Conservation (phyloP, 1,284 basidiomycete species). For the Cryptococcus neoformans region DNA sequence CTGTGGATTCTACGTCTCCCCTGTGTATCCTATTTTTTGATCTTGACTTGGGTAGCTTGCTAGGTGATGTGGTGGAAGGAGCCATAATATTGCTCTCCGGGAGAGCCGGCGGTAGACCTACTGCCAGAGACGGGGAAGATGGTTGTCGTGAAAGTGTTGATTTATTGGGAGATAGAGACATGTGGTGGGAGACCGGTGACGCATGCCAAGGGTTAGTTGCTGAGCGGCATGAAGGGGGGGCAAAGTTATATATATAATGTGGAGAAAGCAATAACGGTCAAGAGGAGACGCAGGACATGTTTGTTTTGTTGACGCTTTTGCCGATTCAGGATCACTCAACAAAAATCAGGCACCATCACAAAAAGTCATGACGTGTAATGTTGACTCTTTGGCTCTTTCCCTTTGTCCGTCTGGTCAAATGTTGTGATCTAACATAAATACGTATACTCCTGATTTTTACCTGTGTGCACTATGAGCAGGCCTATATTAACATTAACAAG, state of each 20-base stretch:
- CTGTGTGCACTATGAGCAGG: not conserved
- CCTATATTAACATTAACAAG: not conserved
- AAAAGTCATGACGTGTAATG: not conserved
- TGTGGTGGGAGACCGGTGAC: not conserved
- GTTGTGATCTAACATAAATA: no score
- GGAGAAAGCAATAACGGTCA: not conserved
- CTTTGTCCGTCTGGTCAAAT: not conserved
- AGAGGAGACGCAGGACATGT: not conserved
- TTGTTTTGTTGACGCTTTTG: not conserved
- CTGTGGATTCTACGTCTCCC: conserved; percentile 35
- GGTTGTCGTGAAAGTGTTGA: conserved; percentile 26
- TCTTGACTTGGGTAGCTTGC: conserved; percentile 15
- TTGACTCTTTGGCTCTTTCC: not conserved
- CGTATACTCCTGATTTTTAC: not conserved
- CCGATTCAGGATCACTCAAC: not conserved
- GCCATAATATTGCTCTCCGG: conserved; percentile 26
- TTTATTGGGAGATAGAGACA: conserved; percentile 18
- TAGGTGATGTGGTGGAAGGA: conserved; percentile 14
- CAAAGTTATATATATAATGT: not conserved
- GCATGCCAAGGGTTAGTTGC: not conserved
- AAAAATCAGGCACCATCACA: not conserved
- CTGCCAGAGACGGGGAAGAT: conserved; percentile 31
- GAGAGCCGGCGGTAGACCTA: conserved; percentile 31
- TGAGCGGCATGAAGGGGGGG: not conserved
- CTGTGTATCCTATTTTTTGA: conserved; percentile 23